These are phyloP conservation scores for Hygrocybe coccinea DNA, from an alignment of 768 basidiomycete species.

Conservation along the genomic window DNA sequence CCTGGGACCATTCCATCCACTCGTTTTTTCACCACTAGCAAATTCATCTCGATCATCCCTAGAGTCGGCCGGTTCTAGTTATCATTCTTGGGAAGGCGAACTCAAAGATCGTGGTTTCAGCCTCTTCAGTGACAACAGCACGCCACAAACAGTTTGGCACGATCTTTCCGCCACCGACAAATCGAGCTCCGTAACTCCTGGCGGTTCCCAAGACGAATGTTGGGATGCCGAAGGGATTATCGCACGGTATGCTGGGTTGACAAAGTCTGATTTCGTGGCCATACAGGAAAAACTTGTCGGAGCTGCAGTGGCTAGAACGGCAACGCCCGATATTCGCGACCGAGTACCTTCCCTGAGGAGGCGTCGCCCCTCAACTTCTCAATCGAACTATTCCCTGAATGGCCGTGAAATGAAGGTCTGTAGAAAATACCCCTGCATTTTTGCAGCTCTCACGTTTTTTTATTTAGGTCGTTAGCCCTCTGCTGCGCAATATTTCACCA, in stretches of 20 bases:
- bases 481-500: conserved; percentile 42
- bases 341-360: conserved; percentile 68
- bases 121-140: conserved; percentile 50
- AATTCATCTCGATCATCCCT: conserved; percentile 78
- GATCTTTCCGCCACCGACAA: conserved; percentile 49
- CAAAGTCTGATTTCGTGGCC: conserved; percentile 59
- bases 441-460: not conserved
- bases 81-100: conserved; percentile 73
- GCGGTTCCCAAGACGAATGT: conserved; percentile 49
- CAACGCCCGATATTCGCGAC: conserved; percentile 52
- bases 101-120: conserved; percentile 47
- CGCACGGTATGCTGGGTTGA: conserved; percentile 60
- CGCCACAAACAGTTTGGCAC: conserved; percentile 57
- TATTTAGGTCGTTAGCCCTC: conserved; percentile 55
- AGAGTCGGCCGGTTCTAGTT: conserved; percentile 78
- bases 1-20: conserved; percentile 48
- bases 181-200: conserved; percentile 44
- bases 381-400: conserved; percentile 63
- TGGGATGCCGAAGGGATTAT: conserved; percentile 65
- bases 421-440: not conserved
- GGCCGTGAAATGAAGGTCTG: conserved; percentile 42
- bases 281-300: conserved; percentile 76
- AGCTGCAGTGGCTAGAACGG: conserved; percentile 54
- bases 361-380: conserved; percentile 77
- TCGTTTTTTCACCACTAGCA: conserved; percentile 64